Conservation (phyloP, 352 stramenopile species). For the Phytophthora sp. region DNA sequence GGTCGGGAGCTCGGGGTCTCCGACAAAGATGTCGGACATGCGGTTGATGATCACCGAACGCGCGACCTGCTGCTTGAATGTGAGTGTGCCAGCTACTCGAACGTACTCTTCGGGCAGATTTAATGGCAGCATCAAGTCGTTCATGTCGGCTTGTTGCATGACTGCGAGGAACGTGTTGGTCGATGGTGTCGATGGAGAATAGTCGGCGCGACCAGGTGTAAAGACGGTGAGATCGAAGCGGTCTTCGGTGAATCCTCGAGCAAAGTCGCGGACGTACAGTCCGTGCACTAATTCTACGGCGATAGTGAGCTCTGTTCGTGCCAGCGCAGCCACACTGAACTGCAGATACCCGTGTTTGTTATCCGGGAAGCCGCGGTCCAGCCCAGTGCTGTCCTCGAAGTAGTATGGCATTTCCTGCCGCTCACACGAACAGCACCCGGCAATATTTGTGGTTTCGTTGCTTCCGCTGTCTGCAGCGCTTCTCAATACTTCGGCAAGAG, state of each 20-base stretch:
- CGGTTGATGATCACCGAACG: constrained; percentile 89
- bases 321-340: constrained; percentile 87
- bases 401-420: constrained; percentile 89
- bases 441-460: constrained; percentile 37
- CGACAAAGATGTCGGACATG: constrained; percentile 92
- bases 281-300: constrained; percentile 94
- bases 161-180: constrained; percentile 84
- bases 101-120: constrained; percentile 91
- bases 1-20: constrained; percentile 69
- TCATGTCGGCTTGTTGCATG: constrained; percentile 80
- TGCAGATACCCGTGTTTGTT: constrained; percentile 96
- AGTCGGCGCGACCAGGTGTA: constrained; percentile 83
- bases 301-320: constrained; percentile 87
- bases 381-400: constrained; percentile 68
- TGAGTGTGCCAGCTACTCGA: constrained; percentile 56
- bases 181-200: constrained; percentile 57
- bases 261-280: constrained; percentile 93
- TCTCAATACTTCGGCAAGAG: constrained; percentile 25
- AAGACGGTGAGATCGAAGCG: constrained; percentile 91
- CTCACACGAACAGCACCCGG: constrained; percentile 89
- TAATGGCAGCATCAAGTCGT: constrained; percentile 90
- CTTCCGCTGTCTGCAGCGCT: constrained; percentile 21
- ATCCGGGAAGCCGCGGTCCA: constrained; percentile 89
- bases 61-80: constrained; percentile 78
- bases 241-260: constrained; percentile 71